Evolutionary conservation across 2,329 filamentous ascomycete genomes (phyloP), one percentile per base, ranked within the genome.

Genomic region (Neonectria sp.): DNA sequence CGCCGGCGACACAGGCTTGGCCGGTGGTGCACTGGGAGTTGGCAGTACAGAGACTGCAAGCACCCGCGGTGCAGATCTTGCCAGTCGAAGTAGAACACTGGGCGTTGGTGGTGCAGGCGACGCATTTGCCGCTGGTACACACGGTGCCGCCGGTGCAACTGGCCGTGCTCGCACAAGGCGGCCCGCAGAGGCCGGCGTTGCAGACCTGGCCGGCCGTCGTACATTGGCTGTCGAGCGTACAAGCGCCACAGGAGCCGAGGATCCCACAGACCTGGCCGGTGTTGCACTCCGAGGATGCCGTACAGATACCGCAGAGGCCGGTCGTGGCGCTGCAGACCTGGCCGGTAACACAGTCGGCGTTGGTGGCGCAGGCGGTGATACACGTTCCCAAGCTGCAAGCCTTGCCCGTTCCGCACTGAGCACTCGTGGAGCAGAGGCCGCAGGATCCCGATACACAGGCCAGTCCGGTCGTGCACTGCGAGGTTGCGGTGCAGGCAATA

Each of bases 1-100:
- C 6, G 4, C 63, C 63, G 6, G n/a, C 24, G 15, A n/a, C 35
- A 12, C 65, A 68, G 3, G 55, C 65, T 11, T 33, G 29, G 8
- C 55, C 55, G 7, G 40, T 59, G 45, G 43, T 55, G 40, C 65
- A 68, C 24, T 70, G 46, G 2, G 65, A 25, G 53, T 55, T 59
- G 24, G 35, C 1, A 4, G 65, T 65, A 9, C 68, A 70, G 9
- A 46, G 15, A 2, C 53, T 52, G 31, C 68, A 68, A 13, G 25
- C 48, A 2, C 65, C 65, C n/a, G 46, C 45, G 15, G 45, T 55
- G 60, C 68, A 70, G 31, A 62, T 27, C 46, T 70, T 59, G 21
- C 65, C 61, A 3, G 48, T 6, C 3, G 37, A 45, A 15, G 60
- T 51, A 33, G 46, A 48, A 43, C 68, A 70, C 37, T 68, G 63